Evolutionary conservation across 108 stramenopile genomes (phyloP).

Genomic region (Cyclotella baltica): DNA sequence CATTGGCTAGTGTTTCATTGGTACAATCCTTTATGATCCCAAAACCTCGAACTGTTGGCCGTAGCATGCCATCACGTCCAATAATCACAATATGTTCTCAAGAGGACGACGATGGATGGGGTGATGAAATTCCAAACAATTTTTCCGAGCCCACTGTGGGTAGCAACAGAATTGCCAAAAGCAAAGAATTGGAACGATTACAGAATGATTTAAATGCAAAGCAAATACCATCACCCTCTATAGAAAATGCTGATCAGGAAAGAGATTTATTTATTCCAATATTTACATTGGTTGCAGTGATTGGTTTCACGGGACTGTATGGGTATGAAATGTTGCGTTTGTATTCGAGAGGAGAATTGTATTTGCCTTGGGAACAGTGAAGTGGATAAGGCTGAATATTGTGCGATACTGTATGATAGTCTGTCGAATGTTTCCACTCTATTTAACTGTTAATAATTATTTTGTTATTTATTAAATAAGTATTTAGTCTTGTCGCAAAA

Average conservation of each 20-base stretch:
- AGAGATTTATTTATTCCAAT: conserved; percentile 77
- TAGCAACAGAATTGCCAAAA: conserved; percentile 28
- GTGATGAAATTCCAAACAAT: not conserved
- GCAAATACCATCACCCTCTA: not conserved
- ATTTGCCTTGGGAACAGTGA: conserved; percentile 67
- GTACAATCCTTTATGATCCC: no score
- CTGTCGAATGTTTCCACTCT: no score
- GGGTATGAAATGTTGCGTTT: conserved; percentile 81
- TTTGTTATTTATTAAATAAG: no score
- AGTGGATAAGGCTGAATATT: no score
- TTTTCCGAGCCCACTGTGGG: not conserved
- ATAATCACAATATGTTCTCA: no score
- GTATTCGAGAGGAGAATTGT: conserved; percentile 69
- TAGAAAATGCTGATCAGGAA: conserved; percentile 1
- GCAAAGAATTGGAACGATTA: conserved; percentile 27
- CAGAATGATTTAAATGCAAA: conserved; percentile 27
- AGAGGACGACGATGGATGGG: conserved; percentile 42
- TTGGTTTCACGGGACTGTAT: conserved; percentile 70
- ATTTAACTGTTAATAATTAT: no score
- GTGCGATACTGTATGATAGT: no score
- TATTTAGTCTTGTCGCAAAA: no score
- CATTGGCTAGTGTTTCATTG: no score
- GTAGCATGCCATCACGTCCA: no score
- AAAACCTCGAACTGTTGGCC: no score
- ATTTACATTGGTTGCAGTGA: conserved; percentile 63